phyloP scores from a whole-genome alignment of 2,329 filamentous ascomycete genomes.

The Curvularia spicifera region DNA sequence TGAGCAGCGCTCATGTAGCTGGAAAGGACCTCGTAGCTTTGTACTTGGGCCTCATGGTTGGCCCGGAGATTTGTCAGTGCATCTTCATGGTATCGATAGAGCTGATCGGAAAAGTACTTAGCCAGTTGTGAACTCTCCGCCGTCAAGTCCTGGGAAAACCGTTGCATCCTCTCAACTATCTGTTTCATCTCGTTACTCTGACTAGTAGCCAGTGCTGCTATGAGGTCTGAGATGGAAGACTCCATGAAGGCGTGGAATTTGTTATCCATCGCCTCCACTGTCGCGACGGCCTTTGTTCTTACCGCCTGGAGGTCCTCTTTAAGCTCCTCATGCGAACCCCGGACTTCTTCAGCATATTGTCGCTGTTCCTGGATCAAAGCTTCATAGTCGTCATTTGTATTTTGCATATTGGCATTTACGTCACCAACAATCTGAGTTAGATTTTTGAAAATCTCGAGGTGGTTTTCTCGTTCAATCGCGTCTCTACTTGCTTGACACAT shows the following conservation, averaged over 20 bases:
- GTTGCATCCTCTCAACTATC: slow-evolving; percentile 28
- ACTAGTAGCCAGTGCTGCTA: slow-evolving; percentile 25
- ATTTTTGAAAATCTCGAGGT: slow-evolving; percentile 44
- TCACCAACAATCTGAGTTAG: slow-evolving; percentile 35
- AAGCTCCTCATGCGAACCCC: slow-evolving; percentile 28
- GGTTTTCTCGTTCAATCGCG: slow-evolving; percentile 62
- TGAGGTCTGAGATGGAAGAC: slow-evolving; percentile 26
- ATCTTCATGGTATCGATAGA: slow-evolving; percentile 27
- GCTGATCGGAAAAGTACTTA: slow-evolving; percentile 20
- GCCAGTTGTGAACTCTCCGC: slow-evolving; percentile 26
- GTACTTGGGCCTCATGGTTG: slow-evolving; percentile 29
- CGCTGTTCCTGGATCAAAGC: slow-evolving; percentile 32
- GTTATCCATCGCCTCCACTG: slow-evolving; percentile 23
- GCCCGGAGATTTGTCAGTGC: slow-evolving; percentile 19
- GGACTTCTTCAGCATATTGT: slow-evolving; percentile 30
- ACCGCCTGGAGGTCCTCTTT: slow-evolving; percentile 26
- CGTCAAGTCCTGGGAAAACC: slow-evolving; percentile 29
- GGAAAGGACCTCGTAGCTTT: slow-evolving; percentile 24
- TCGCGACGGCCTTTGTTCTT: slow-evolving; percentile 30
- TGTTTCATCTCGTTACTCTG: slow-evolving; percentile 24
- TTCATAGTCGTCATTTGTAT: slow-evolving; percentile 34
- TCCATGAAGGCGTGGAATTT: slow-evolving; percentile 33
- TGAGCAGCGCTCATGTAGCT: slow-evolving; percentile 22
- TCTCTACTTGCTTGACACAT: slow-evolving; percentile 67
- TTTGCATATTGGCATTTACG: slow-evolving; percentile 31